Evolutionary conservation across 2,329 filamentous ascomycete species (phyloP).

Genomic region (Corniculantispora saksenae): DNA sequence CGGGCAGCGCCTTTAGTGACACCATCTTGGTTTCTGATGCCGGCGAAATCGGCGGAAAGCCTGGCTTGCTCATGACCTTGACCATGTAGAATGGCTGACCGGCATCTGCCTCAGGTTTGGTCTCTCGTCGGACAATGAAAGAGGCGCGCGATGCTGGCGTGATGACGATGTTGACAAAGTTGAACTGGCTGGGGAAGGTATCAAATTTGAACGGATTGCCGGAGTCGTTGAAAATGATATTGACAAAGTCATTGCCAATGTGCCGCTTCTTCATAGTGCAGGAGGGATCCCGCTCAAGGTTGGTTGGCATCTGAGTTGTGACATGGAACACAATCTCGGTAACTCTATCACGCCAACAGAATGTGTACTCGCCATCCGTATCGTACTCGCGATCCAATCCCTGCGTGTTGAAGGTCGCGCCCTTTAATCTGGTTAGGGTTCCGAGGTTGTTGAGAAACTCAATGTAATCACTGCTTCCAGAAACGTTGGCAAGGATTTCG

Average conservation of each 20-base stretch:
- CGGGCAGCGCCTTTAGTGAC: constrained; percentile 76
- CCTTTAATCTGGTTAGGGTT: constrained; percentile 76
- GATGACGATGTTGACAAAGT: constrained; percentile 95
- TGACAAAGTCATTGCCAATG: constrained; percentile 97
- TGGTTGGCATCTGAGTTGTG: constrained; percentile 95
- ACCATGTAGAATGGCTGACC: constrained; percentile 76
- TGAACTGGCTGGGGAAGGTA: constrained; percentile 92
- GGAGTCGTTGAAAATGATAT: constrained; percentile 97
- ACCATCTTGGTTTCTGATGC: constrained; percentile 88
- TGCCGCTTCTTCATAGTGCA: constrained; percentile 88
- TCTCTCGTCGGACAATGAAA: constrained; percentile 65
- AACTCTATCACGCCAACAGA: constrained; percentile 92
- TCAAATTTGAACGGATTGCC: constrained; percentile 86
- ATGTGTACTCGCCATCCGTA: constrained; percentile 82
- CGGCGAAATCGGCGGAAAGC: constrained; percentile 89
- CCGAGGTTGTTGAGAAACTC: constrained; percentile 82
- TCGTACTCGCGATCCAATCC: constrained; percentile 79
- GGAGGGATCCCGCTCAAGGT: constrained; percentile 71
- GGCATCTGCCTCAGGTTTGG: constrained; percentile 36
- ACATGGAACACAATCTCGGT: constrained; percentile 96
- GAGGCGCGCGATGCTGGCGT: constrained; percentile 80
- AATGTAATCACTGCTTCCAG: constrained; percentile 84
- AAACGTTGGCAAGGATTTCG: constrained; percentile 84
- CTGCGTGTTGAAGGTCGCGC: constrained; percentile 87
- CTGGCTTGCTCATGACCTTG: constrained; percentile 82